Base-by-base conservation (phyloP, 768 basidiomycete species). In the Rhodotorula toruloides region DNA sequence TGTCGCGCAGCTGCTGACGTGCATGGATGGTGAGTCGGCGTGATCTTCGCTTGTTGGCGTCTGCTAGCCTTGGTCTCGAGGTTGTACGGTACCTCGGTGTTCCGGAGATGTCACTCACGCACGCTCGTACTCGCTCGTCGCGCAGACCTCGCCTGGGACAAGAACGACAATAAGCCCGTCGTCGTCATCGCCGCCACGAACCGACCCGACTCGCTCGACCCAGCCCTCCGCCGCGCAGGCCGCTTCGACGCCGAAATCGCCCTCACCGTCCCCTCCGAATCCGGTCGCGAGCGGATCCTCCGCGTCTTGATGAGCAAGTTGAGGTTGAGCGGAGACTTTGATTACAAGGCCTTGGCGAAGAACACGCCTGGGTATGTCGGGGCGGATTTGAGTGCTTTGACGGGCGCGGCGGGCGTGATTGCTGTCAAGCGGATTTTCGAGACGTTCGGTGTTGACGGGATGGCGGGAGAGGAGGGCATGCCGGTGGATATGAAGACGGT, bases 161-260 rank as follows among this genome's bases (percentile, higher is more conserved):
- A 91, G 77, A 91, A 85, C 2, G 90, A 91, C 68, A 88, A 90
- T 75, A 91, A 88, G 74, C 88, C 93, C 1, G 86, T 99, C 25
- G 85, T 97, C 50, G 89, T 99, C 11, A 92, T 97, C 68, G 92
- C 91, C 11, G 94, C 96, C 4, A 98, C 94, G 0, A 99, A 99
- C 77, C 83, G 94, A 34, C 92, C 91, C 2, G 96, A 98, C 75
- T 88, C 93, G 10, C 82, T 98, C 12, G 96, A 99, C 77, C 85
- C 92, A 0, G 96, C 96, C 0, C 81, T 99, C 25, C 84, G 94
- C 39, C 82, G 93, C 61, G 94, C 93, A 10, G 96, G 96, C 10
- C 80, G 96, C 40, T 99, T 99, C 67, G 96, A 98, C 75, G 90
- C 93, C 72, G 96, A 99, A 78, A 97, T 99, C 55, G 88, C 89